Evolutionary conservation across 2,329 filamentous ascomycete species (phyloP), one percentile per base, ranked within the genome.

Genomic region (Ophiocordyceps camponoti-saundersi): DNA sequence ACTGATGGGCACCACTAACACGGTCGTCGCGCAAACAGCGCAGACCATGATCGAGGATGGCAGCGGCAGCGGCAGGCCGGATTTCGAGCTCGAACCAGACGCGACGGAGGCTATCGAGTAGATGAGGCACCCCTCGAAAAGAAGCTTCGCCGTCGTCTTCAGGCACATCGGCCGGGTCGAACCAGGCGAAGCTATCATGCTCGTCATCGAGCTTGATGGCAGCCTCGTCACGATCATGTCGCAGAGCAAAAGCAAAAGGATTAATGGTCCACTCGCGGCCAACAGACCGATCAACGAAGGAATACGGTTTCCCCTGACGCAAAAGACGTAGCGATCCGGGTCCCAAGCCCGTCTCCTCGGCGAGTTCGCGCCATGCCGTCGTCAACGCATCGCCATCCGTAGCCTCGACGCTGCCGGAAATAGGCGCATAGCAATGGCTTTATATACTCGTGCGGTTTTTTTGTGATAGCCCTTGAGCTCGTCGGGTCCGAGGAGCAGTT

Each of bases 291-390:
- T 82, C 79, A 6, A 55, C 53, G 50, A 82, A 79, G 1, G 65
- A 63, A 53, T 75, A 83, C 3, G 72, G 69, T 49, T 77, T 77
- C 1, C 78, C 79, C 22, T 69, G 65, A 18, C 75, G 70, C 53
- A 76, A 67, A 21, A 79, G 64, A 2, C 64, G 62, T 7, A 80
- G 55, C 0, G 67, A 66, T 0, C 60, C 54, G 0, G 62, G 51
- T 0, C 66, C 70, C 13, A 83, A 65, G 1, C 63, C 66, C 0
- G 79, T 82, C 57, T 83, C 79, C 56, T 83, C 79, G 6, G 58
- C 54, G 21, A 84, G 64, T 59, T 82, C 79, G 15, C 80, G 70
- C 67, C 73, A 73, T 23, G 80, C 79, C 0, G 79, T 72, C 3
- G 66, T 62, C 6, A 78, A 57, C 0, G 79, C 72, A 21, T 60